Evolutionary conservation across 352 stramenopile species (phyloP), one percentile per base, ranked within the genome.

Genomic region (Globisporangium yorkense): DNA sequence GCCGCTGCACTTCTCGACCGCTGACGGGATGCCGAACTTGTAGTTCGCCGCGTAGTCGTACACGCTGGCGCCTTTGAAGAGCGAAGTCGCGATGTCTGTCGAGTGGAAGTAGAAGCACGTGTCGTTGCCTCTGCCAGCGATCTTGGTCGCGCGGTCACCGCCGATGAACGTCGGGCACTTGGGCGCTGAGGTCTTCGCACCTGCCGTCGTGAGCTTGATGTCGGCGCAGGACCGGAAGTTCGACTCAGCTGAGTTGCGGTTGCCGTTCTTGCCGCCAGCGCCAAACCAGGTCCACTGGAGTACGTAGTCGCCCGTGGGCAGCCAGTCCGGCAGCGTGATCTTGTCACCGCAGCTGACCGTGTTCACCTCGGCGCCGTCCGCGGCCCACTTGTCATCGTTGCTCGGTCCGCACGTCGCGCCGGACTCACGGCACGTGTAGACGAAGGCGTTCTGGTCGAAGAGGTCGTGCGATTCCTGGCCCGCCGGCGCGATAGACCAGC

Each of bases 91-190:
- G 6, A 86, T 59, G 31, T 74, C 75, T 44, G 76, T 80, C 0
- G 67, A 68, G 59, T 80, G 58, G 58, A 79, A 87, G 72, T 87
- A 87, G 51, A 77, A 87, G 43, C 76, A 87, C 67, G 78, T 44
- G 48, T 74, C 55, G 50, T 69, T 59, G 33, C 33, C 33, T 37
- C 33, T 37, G 4, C 33, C 33, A 18, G 80, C 59, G 21, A 81
- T 64, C 37, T 66, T 67, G 3, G 72, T 79, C 51, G 79, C 70
- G 20, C 76, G 72, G 59, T 87, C 76, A 4, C 76, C 76, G 2
- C 76, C 76, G 13, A 74, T 59, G 47, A 84, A 87, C 0, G 66
- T 67, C 1, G 74, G 74, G 16, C 76, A 87, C 39, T 61, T 63
- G 0, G 76, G 74, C 0, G 43, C 43, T 20, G n/a, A 2, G 2